These are phyloP conservation scores for Nitzschia palea DNA, from an alignment of 108 stramenopile genomes.

Conservation along the genomic window DNA sequence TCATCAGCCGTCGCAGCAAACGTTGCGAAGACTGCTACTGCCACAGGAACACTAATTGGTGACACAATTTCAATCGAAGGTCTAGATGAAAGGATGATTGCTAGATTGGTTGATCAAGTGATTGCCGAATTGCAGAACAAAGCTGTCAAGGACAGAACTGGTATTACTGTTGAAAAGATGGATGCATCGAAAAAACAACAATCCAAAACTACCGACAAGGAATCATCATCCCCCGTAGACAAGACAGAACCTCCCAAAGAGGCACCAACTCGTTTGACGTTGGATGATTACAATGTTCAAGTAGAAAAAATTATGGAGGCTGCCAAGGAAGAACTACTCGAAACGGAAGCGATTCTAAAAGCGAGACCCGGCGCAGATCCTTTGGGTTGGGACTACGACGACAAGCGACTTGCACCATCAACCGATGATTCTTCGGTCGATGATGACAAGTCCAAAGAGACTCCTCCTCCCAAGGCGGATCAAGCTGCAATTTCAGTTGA, in stretches of 20 bases:
- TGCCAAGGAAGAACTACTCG: slow-evolving; percentile 67
- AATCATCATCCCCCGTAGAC: background rate
- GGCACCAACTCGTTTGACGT: slow-evolving; percentile 21
- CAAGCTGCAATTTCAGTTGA: background rate
- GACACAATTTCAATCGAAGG: too few relatives aligned
- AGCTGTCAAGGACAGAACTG: too few relatives aligned
- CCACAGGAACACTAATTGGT: too few relatives aligned
- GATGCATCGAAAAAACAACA: too few relatives aligned
- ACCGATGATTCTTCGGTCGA: slow-evolving; percentile 6
- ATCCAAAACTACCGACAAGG: too few relatives aligned
- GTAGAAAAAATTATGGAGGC: slow-evolving; percentile 55
- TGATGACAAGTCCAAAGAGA: background rate
- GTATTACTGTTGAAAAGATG: too few relatives aligned
- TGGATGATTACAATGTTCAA: slow-evolving; percentile 67
- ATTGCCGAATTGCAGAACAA: too few relatives aligned
- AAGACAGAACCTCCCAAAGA: background rate
- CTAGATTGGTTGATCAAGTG: too few relatives aligned
- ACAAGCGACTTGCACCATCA: slow-evolving; percentile 16
- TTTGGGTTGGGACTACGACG: slow-evolving; percentile 38
- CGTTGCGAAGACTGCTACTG: too few relatives aligned
- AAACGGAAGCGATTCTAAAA: slow-evolving; percentile 85
- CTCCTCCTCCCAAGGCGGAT: background rate
- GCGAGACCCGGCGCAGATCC: slow-evolving; percentile 66
- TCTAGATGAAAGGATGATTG: too few relatives aligned
- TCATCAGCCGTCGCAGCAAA: too few relatives aligned